Evolutionary conservation across 192 early-diverging fungal species (phyloP), one percentile per base, ranked within the genome.

Genomic region (Coemansia sp.): DNA sequence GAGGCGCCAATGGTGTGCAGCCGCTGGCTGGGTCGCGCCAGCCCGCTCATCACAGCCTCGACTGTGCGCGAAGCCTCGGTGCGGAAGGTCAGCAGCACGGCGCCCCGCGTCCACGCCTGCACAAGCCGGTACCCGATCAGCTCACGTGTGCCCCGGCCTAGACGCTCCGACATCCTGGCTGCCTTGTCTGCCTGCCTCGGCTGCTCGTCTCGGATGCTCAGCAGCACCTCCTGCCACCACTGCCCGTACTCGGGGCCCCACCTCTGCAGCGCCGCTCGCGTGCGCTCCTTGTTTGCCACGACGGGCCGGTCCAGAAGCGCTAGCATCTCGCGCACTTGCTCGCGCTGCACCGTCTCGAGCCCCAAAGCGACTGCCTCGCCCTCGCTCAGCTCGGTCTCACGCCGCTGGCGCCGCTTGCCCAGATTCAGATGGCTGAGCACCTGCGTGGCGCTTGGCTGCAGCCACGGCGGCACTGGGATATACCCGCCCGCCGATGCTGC

Each of bases 391-490:
- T 54, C 51, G 11, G 51, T 5, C 51, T 54, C 29, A n/a, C 12
- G 27, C 29, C 27, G 12, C 2, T 36, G 29, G 11, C 35, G 51
- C 31, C 42, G 31, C 27, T 66, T 67, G n/a, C 47, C 49, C n/a
- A 75, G 40, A 4, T 69, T 35, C 37, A 81, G 42, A 3, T 59
- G 65, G 27, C 59, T 68, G n/a, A 65, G 69, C n/a, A 75, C 67
- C 35, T 81, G 65, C 6, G 78, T 81, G 10, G 78, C 78, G 49
- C 73, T 81, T 11, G 78, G 78, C 66, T 81, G 78, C 51, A 81
- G 60, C 78, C 78, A 81, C 24, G 78, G 78, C 17, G 69, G 73
- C 29, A 68, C 73, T 1, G 78, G 78, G 1, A 81, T 56, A 19
- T 81, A 75, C 31, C 72, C 68, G 29, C 78, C 73, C 37, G 24